Base-by-base conservation (phyloP, 768 basidiomycete genomes). In the Suillus luteus region DNA sequence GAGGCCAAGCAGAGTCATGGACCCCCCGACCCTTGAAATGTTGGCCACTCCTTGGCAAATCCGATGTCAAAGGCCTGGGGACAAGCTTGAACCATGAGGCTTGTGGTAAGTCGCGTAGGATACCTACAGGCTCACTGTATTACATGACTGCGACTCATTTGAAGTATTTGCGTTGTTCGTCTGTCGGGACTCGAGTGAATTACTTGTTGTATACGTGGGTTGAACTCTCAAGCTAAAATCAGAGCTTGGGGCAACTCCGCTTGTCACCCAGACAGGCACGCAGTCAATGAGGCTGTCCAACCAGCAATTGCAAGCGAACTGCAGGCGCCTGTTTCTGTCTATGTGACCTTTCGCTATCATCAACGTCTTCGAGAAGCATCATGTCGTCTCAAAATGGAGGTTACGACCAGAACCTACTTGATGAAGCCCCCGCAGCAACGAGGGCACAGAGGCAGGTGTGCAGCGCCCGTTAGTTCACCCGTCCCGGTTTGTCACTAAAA, bases 371-470 rank as follows among this genome's bases (percentile, higher is more conserved):
- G 6, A 41, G 10, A 59, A 61, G 33, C 59, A 63, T 38, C 33
- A 75, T 75, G 74, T 74, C 74, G 10, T 66, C 73, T 59, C 52
- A 31, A 27, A 48, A 57, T 12, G 55, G 55, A 33, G 59, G 27
- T 9, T 82, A 82, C 46, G 81, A 82, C 66, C 75, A 79, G 27
- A 73, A 64, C 37, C 64, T 83, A 22, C 76, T 82, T 15, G 77
- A 72, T 31, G 73, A 72, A 19, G 80, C 78, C 54, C 82, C 81
- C 49, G 73, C 52, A 33, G 80, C 81, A 5, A 83, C 81, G 6
- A 78, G 76, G 37, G 75, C 77, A 3, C 80, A 82, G 66, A 55
- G 78, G 60, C 82, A 82, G 74, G 81, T 81, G 38, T 44, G 68
- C 66, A 73, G 31, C 19, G 35, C 33, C 62, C 9, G 14, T 24